Evolutionary conservation across 345 rosid genomes (phyloP).

Genomic region (Linum lewisii): DNA sequence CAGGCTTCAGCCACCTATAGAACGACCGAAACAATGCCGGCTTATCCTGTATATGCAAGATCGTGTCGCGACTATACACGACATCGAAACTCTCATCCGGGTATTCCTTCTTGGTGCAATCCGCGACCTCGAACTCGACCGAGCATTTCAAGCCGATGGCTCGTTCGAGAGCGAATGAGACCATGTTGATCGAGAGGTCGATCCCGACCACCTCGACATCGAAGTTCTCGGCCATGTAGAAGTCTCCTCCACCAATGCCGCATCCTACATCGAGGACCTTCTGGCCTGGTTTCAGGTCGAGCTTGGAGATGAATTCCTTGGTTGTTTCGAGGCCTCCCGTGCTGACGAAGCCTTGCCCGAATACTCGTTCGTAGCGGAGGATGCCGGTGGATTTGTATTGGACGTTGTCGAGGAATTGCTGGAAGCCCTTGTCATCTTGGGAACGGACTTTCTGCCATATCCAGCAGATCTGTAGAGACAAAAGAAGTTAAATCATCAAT

Average conservation of each 20-base stretch:
- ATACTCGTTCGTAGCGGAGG: conserved; percentile 83
- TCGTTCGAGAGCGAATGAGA: conserved; percentile 87
- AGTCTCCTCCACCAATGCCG: conserved; percentile 98
- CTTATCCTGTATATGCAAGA: conserved; percentile 96
- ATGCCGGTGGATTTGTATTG: conserved; percentile 83
- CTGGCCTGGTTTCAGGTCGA: conserved; percentile 85
- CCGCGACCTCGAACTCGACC: conserved; percentile 94
- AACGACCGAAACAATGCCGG: conserved; percentile 75
- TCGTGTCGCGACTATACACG: conserved; percentile 95
- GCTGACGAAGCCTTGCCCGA: conserved; percentile 92
- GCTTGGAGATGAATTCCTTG: conserved; percentile 76
- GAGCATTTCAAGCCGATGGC: conserved; percentile 82
- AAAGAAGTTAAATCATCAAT: background rate
- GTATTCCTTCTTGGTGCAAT: conserved; percentile 80
- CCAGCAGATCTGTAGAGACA: conserved; percentile 83
- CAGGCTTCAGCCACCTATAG: conserved; percentile 90
- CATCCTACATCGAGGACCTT: conserved; percentile 97
- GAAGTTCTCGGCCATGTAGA: conserved; percentile 91
- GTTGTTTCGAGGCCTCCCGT: conserved; percentile 96
- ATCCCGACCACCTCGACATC: conserved; percentile 87
- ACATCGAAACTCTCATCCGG: conserved; percentile 79
- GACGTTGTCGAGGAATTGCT: conserved; percentile 85
- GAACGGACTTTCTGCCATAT: conserved; percentile 74
- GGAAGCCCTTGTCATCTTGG: conserved; percentile 76
- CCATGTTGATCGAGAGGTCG: conserved; percentile 89